Conservation (phyloP, 2,329 filamentous ascomycete genomes). For the Cercospora sojina region DNA sequence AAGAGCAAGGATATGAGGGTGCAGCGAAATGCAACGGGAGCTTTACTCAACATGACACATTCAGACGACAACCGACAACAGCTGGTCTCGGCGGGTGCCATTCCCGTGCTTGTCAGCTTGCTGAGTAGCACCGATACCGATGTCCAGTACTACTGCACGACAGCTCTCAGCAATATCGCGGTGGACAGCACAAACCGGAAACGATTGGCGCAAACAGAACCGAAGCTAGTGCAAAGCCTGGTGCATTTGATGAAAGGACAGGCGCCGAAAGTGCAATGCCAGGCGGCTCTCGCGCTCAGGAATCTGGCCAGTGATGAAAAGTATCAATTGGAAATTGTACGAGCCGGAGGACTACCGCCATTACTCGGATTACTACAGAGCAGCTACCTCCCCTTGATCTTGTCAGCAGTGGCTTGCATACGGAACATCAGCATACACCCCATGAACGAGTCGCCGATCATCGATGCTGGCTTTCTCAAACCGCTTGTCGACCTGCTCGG, state of each 20-base stretch:
- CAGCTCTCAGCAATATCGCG: constrained; percentile 95
- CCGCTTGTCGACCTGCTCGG: constrained; percentile 91
- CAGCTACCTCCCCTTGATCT: constrained; percentile 90
- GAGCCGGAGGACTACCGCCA: constrained; percentile 78
- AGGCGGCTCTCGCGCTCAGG: constrained; percentile 87
- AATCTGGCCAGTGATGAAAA: constrained; percentile 98
- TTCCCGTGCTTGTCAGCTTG: constrained; percentile 92
- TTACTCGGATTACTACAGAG: constrained; percentile 89
- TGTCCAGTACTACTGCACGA: constrained; percentile 99
- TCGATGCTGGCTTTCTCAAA: constrained; percentile 93
- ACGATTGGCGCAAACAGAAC: constrained; percentile 85
- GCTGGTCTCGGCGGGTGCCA: constrained; percentile 95
- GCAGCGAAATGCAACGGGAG: constrained; percentile 94
- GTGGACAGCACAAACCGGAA: constrained; percentile 89
- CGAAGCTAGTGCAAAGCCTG: constrained; percentile 86
- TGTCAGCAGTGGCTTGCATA: constrained; percentile 96
- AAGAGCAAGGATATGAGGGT: constrained; percentile 99
- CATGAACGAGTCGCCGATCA: constrained; percentile 95
- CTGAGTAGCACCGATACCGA: constrained; percentile 92
- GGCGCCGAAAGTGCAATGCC: constrained; percentile 95
- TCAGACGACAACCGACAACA: constrained; percentile 98
- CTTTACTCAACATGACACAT: constrained; percentile 97
- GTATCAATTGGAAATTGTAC: constrained; percentile 96
- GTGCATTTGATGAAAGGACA: constrained; percentile 97
- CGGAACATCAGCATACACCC: constrained; percentile 99